Base-by-base conservation (phyloP, 2,329 filamentous ascomycete species). In the Beauveria bassiana region DNA sequence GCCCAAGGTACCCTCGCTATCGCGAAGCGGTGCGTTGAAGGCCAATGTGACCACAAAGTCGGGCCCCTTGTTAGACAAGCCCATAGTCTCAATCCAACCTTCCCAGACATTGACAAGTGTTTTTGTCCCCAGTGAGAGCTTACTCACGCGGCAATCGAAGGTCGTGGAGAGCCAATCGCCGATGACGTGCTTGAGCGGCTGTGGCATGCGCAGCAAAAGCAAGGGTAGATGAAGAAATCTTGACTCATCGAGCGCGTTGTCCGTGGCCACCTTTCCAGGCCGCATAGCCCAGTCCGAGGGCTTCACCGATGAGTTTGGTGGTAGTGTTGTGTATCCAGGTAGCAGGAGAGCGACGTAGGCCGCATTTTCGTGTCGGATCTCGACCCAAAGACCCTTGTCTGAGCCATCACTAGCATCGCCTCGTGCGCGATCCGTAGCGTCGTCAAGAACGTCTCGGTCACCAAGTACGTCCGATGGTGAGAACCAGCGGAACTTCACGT, bases 131-230 rank as follows among this genome's bases (percentile, higher is more conserved):
- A 86, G 68, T 1, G 73, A 73, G 47, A 85, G 70, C 4, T 79
- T 72, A 59, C 75, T 79, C 50, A 85, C 77, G 31, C 81, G 81
- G 64, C 81, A 84, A 71, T 86, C 83, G 64, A 86, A 85, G 0
- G 78, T 78, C 47, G 70, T 76, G 3, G 77, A 74, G 12, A 86
- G 70, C 69, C 85, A 86, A 24, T 79, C 76, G n/a, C 74, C 63
- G 0, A 86, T 65, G 22, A 81, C 71, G 2, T 72, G 62, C 65
- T 82, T 83, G 1, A 86, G 71, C 2, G 81, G 71, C 4, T 78
- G 71, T 0, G 83, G 83, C 80, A 85, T 84, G 26, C 82, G 77
- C 34, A 84, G 69, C 1, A 86, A 71, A 2, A 86, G 72, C 0
- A 86, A 71, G 0, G 83, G 82, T 0, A 85, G 73, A 34, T 75